A percentile compares a stretch with the other conserved stretches of the same genome.
Conservation (phyloP, 305 asterid species). For the Withania somnifera region DNA sequence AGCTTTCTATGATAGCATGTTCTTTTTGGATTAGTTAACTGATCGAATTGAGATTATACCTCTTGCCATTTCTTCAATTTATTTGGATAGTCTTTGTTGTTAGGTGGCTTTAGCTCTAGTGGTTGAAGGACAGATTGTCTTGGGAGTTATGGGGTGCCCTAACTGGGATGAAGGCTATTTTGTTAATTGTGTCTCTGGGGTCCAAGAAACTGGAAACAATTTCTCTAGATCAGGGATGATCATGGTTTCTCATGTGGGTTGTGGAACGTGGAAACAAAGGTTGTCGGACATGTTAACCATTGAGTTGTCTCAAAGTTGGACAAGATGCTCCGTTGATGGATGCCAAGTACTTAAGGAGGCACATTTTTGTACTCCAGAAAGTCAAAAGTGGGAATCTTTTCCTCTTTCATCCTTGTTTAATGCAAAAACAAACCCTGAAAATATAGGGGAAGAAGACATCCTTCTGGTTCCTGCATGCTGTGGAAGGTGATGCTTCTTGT, state of each 20-base stretch:
- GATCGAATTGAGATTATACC: not conserved
- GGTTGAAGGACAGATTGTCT: constrained; percentile 74
- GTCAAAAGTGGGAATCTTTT: constrained; percentile 82
- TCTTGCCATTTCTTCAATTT: not conserved
- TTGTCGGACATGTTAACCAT: constrained; percentile 19
- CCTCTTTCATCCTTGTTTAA: constrained; percentile 49
- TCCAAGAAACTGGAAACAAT: constrained; percentile 17
- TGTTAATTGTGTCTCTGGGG: constrained; percentile 7
- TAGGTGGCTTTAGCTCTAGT: constrained; percentile 97
- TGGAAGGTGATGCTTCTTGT: constrained; percentile 52
- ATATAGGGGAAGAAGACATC: constrained; percentile 43
- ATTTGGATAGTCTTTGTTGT: constrained; percentile 11
- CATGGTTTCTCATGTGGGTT: constrained; percentile 79
- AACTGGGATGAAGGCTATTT: constrained; percentile 52
- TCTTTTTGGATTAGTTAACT: not conserved
- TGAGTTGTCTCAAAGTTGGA: constrained; percentile 34
- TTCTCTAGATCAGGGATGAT: constrained; percentile 48
- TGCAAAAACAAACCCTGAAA: constrained; percentile 38
- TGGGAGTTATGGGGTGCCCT: constrained; percentile 98
- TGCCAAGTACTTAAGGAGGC: constrained; percentile 41
- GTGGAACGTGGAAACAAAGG: constrained; percentile 80
- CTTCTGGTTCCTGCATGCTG: constrained; percentile 73
- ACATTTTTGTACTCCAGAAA: constrained; percentile 66
- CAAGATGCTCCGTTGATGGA: constrained; percentile 62
- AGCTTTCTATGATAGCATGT: not conserved